Conservation (phyloP, 2,329 filamentous ascomycete genomes). For the Madurella mycetomatis region DNA sequence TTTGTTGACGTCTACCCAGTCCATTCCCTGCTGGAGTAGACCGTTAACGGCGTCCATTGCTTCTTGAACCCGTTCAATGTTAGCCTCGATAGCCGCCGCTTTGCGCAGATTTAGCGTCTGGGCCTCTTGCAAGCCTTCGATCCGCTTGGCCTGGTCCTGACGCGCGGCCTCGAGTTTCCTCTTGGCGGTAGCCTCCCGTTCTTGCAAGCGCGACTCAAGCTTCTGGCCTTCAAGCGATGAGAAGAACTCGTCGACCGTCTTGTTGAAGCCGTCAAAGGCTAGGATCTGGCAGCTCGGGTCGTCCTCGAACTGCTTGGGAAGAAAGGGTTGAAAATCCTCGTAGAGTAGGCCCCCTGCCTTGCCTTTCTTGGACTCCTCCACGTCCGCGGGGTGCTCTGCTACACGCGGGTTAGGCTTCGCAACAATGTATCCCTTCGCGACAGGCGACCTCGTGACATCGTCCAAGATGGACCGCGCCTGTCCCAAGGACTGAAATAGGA, state of each 20-base stretch:
- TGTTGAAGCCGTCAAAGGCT: constrained; percentile 81
- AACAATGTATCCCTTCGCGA: constrained; percentile 80
- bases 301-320: constrained; percentile 71
- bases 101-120: constrained; percentile 83
- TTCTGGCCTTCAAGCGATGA: constrained; percentile 94
- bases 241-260: constrained; percentile 93
- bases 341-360: constrained; percentile 61
- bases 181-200: constrained; percentile 76
- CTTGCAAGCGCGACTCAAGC: constrained; percentile 74
- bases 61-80: constrained; percentile 86
- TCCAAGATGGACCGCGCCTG: constrained; percentile 67
- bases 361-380: constrained; percentile 30
- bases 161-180: constrained; percentile 81
- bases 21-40: constrained; percentile 90
- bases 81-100: constrained; percentile 84
- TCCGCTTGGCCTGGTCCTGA: constrained; percentile 76
- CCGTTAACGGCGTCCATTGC: constrained; percentile 89
- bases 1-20: constrained; percentile 88
- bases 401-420: constrained; percentile 53
- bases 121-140: constrained; percentile 75
- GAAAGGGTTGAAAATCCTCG: constrained; percentile 92
- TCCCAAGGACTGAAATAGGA: constrained; percentile 63
- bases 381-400: constrained; percentile 20
- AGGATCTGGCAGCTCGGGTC: constrained; percentile 64
- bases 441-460: constrained; percentile 61